These are phyloP conservation scores for Seiridium cupressi DNA, from an alignment of 2,329 filamentous ascomycete species.

Conservation along the genomic window DNA sequence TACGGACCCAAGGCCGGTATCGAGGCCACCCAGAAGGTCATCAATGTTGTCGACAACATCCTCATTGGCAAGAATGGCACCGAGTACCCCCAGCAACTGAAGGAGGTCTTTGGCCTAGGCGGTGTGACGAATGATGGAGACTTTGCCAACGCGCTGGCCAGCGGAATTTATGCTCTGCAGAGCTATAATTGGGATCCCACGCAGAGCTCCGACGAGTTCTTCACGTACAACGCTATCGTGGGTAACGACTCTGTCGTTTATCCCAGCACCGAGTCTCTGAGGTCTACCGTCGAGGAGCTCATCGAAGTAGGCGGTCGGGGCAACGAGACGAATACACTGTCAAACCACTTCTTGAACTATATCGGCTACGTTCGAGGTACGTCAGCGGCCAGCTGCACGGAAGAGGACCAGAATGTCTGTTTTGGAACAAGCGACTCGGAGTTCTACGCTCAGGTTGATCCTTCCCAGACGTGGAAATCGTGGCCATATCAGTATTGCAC, in stretches of 20 bases:
- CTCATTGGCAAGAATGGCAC: constrained; percentile 37
- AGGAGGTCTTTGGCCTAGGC: constrained; percentile 43
- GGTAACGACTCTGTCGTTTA: constrained; percentile 41
- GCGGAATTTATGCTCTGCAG: constrained; percentile 44
- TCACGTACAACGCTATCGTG: constrained; percentile 46
- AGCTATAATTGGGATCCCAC: constrained; percentile 53
- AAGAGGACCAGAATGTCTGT: constrained; percentile 33
- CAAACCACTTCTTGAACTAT: constrained; percentile 49
- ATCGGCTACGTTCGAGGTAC: constrained; percentile 41
- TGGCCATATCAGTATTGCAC: constrained; percentile 57
- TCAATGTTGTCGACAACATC: constrained; percentile 49
- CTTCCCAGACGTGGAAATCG: constrained; percentile 39
- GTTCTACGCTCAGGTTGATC: constrained; percentile 32
- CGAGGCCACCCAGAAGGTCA: constrained; percentile 56
- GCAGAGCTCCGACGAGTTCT: constrained; percentile 38
- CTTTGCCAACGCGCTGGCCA: constrained; percentile 42
- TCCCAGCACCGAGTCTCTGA: constrained; percentile 34
- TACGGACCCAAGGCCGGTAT: constrained; percentile 61
- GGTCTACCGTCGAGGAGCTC: constrained; percentile 33
- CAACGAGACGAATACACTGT: constrained; percentile 33
- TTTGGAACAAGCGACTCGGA: constrained; percentile 31
- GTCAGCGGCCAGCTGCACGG: constrained; percentile 19
- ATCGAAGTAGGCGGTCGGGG: constrained; percentile 40
- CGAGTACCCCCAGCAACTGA: constrained; percentile 41
- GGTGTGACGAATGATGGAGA: constrained; percentile 44